These are phyloP conservation scores for Magnusiomyces suaveolens DNA, from an alignment of 1,139 yeast species.

Conservation along the genomic window DNA sequence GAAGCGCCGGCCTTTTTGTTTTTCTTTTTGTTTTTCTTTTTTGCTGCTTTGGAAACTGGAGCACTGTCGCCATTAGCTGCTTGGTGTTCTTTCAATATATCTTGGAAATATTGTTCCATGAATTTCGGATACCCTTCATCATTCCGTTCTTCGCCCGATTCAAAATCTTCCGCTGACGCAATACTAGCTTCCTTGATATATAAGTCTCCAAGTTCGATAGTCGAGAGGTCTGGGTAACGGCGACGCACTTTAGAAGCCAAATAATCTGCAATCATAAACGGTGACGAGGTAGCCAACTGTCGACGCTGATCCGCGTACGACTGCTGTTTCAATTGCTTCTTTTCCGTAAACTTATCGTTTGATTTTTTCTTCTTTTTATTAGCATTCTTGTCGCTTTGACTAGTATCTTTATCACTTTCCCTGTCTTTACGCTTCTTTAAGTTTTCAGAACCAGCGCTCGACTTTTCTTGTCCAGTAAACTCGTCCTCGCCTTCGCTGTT, in stretches of 20 bases:
- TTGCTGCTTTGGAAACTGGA: not conserved
- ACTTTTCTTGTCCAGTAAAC: no score
- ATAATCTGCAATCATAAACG: slow-evolving; percentile 52
- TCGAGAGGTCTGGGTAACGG: slow-evolving; percentile 47
- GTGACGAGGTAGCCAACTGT: slow-evolving; percentile 41
- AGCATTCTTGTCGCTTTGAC: slow-evolving; percentile 18
- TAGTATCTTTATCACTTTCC: slow-evolving; percentile 13
- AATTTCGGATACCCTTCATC: slow-evolving; percentile 42
- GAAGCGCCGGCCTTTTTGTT: slow-evolving; percentile 21
- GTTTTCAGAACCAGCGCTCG: slow-evolving; percentile 10
- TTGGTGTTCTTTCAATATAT: not conserved
- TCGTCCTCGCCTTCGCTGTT: slow-evolving; percentile 18
- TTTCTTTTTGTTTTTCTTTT: not conserved
- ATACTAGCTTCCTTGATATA: slow-evolving; percentile 43
- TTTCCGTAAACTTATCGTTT: slow-evolving; percentile 15
- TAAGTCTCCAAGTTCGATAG: slow-evolving; percentile 53
- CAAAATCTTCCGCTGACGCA: slow-evolving; percentile 44
- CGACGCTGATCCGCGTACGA: slow-evolving; percentile 45
- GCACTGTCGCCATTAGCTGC: slow-evolving; percentile 20
- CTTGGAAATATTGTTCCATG: slow-evolving; percentile 24
- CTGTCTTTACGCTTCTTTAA: slow-evolving; percentile 12
- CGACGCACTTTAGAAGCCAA: slow-evolving; percentile 45
- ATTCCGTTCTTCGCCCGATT: slow-evolving; percentile 32
- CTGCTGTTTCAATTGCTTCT: slow-evolving; percentile 51
- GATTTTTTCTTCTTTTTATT: slow-evolving; percentile 17